A percentile compares a stretch with the other conserved stretches of the same genome.
phyloP scores from a whole-genome alignment of 2,329 filamentous ascomycete species.

The Trichoderma simmonsii region DNA sequence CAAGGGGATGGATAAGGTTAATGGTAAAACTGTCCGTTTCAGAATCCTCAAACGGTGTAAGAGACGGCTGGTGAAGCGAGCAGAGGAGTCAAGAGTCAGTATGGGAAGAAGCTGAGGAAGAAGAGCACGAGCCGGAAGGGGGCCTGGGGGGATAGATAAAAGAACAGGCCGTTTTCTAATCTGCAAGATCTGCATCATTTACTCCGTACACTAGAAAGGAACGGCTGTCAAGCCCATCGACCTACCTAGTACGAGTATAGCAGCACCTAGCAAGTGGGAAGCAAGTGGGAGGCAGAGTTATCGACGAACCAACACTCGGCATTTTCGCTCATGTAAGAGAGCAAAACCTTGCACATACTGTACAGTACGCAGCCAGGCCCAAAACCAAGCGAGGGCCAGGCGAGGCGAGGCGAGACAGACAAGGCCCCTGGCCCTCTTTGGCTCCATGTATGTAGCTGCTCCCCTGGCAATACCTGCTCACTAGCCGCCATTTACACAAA shows the following conservation, averaged over 20 bases:
- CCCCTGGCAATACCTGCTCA: background rate
- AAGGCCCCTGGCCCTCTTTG: background rate
- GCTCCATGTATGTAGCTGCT: background rate
- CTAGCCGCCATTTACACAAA: background rate
- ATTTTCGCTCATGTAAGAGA: constrained; percentile 13
- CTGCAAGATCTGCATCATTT: constrained; percentile 12
- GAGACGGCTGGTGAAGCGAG: background rate
- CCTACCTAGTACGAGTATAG: background rate
- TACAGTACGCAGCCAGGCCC: background rate
- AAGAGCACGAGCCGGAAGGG: constrained; percentile 4
- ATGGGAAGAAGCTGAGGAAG: background rate
- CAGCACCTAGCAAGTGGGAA: background rate
- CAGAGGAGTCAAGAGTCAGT: background rate
- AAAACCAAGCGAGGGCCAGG: background rate
- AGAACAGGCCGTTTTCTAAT: background rate
- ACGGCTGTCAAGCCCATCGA: background rate
- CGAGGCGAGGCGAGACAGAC: constrained; percentile 6
- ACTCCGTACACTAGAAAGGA: background rate
- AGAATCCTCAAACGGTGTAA: constrained; percentile 11
- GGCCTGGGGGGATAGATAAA: constrained; percentile 18
- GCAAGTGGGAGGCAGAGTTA: background rate
- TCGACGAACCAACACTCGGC: constrained; percentile 3
- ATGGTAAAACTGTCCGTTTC: constrained; percentile 6
- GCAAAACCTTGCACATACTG: constrained; percentile 6
- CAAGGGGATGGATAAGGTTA: constrained; percentile 12